phyloP scores from a whole-genome alignment of 1,284 basidiomycete species.

The Ceratobasidium sp. region DNA sequence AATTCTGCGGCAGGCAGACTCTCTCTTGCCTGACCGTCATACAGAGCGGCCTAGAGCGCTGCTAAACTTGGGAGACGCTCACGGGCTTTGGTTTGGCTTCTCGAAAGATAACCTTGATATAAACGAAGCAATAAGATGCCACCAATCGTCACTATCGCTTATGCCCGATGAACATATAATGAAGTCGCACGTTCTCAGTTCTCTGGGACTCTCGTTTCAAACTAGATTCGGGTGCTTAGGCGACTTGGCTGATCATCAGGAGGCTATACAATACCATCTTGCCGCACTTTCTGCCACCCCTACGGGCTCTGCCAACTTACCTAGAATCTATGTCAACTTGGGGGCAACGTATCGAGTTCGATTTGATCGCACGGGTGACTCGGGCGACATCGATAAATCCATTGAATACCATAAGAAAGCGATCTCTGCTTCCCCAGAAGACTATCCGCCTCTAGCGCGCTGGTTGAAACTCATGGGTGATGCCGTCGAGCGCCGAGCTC shows the following conservation, averaged over 20 bases:
- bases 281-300: neutral
- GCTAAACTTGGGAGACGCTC: neutral
- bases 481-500: neutral
- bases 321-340: neutral
- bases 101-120: neutral
- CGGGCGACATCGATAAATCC: neutral
- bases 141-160: neutral
- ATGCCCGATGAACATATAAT: neutral
- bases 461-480: neutral
- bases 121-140: neutral
- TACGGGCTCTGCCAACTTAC: neutral
- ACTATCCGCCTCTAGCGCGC: neutral
- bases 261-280: neutral
- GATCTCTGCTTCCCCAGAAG: neutral
- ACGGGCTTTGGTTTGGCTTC: neutral
- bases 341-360: neutral
- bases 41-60: neutral
- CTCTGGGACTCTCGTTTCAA: neutral
- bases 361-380: neutral
- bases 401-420: conserved; percentile 10
- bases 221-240: neutral
- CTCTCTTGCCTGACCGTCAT: neutral
- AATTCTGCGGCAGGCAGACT: neutral
- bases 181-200: neutral
- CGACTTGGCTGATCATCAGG: neutral